Base-by-base conservation (phyloP, 108 stramenopile genomes). In the Fragilaria crotonensis region DNA sequence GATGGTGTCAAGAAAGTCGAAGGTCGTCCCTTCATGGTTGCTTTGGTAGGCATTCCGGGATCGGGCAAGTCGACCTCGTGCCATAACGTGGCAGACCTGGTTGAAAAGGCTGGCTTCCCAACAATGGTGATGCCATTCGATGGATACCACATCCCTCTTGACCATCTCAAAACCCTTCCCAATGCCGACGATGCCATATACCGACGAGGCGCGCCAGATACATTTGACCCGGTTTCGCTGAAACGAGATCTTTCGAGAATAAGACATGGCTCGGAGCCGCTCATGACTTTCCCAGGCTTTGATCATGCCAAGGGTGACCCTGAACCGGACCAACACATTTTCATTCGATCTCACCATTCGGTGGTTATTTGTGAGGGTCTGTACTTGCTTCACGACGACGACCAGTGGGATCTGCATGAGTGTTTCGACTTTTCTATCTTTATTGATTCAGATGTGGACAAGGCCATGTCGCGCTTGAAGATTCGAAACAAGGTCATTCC, bases 291-390 rank as follows among this genome's bases (percentile, higher is more conserved):
- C 9, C 78, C 78, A 5, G 78, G 69, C 29, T 79, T 79, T 60
- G 78, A 79, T 53, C 78, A 80, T 54, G 74, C 73, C 48, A 48
- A 64, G 45, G 78, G 78, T 19, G 78, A 80, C 48, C 78, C 78
- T 0, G 54, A 52, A 33, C 70, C 62, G 14, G 41, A 80, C 33
- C 48, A 51, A 55, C 67, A 75, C 48, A 46, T 33, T 7, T 80
- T 80, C 59, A 48, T 62, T 30, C 73, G 73, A 20, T 36, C 41
- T 25, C 30, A 46, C 25, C 68, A 80, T 44, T 7, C 52, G 5
- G 29, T 80, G 28, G 74, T 80, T 50, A 57, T 80, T 28, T 66
- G 64, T 47, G 78, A 80, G 59, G 78, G 78, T 1, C 33, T 80
- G 3, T 80, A 80, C 44, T 57, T 80, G 21, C 45, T 80, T 23